Evolutionary conservation across 805 yeast genomes (phyloP).

Genomic region (Kregervanrija fluxuum): DNA sequence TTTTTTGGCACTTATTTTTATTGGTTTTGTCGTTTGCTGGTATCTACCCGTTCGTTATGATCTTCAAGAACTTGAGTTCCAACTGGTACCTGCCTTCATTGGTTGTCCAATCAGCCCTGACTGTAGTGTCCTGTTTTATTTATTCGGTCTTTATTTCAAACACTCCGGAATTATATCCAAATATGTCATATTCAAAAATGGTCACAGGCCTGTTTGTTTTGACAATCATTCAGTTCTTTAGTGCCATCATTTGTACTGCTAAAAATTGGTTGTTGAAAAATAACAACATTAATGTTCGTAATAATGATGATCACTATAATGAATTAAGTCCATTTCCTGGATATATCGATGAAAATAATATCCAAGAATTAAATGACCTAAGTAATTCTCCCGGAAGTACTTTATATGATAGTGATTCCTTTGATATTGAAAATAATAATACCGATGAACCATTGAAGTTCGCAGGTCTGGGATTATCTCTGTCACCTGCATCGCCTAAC

Average conservation of each 20-base stretch:
- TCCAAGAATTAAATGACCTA: too few species aligned
- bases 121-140: slow-evolving; percentile 44
- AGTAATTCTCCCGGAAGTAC: slow-evolving; percentile 29
- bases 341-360: too few species aligned
- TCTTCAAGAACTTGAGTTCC: slow-evolving; percentile 53
- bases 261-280: slow-evolving; percentile 31
- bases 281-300: too few species aligned
- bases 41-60: slow-evolving; percentile 61
- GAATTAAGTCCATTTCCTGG: too few species aligned
- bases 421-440: slow-evolving; percentile 16
- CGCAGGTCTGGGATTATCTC: slow-evolving; percentile 1
- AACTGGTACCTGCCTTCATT: slow-evolving; percentile 53
- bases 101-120: slow-evolving; percentile 39
- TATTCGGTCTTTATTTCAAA: slow-evolving; percentile 51
- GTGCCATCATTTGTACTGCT: slow-evolving; percentile 45
- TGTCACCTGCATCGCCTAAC: slow-evolving; percentile 1
- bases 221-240: slow-evolving; percentile 43
- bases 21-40: slow-evolving; percentile 39
- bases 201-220: slow-evolving; percentile 51
- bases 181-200: slow-evolving; percentile 65
- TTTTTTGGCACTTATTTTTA: slow-evolving; percentile 48
- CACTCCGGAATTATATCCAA: slow-evolving; percentile 67
- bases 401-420: slow-evolving; percentile 26
- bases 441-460: not conserved
- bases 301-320: too few species aligned